Conservation (phyloP, 768 basidiomycete species). For the Boletus tomentosulus region DNA sequence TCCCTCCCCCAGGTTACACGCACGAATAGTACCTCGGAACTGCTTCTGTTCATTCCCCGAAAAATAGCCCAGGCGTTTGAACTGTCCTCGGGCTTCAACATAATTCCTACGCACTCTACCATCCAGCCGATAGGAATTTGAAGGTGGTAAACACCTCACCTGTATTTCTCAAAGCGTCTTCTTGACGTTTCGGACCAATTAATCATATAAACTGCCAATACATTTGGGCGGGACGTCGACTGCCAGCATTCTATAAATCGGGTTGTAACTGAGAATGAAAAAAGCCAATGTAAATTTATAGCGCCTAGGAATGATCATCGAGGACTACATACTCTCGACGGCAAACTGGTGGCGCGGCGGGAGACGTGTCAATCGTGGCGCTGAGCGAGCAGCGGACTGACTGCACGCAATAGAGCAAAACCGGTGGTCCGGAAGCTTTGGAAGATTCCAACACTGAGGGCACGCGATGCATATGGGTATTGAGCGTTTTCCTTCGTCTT, state of each 20-base stretch:
- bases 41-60: slow-evolving; percentile 23
- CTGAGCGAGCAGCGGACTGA: slow-evolving; percentile 7
- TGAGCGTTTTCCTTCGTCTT: background rate
- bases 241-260: slow-evolving; percentile 10
- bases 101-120: slow-evolving; percentile 4
- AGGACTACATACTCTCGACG: slow-evolving; percentile 4
- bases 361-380: slow-evolving; percentile 17
- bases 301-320: background rate
- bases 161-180: slow-evolving; percentile 15
- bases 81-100: slow-evolving; percentile 13
- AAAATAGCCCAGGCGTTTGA: background rate
- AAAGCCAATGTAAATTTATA: background rate
- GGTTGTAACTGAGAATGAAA: slow-evolving; percentile 6
- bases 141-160: background rate
- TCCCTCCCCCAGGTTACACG: slow-evolving; percentile 20
- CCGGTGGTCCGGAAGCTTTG: slow-evolving; percentile 12
- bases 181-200: slow-evolving; percentile 14
- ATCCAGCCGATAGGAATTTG: background rate
- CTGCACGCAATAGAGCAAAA: slow-evolving; percentile 20
- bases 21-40: slow-evolving; percentile 21
- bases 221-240: slow-evolving; percentile 4
- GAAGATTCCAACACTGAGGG: slow-evolving; percentile 13
- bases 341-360: slow-evolving; percentile 4
- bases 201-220: slow-evolving; percentile 18
- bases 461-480: slow-evolving; percentile 4